Base-by-base conservation (phyloP, 345 rosid species). In the Carallia brachiata region DNA sequence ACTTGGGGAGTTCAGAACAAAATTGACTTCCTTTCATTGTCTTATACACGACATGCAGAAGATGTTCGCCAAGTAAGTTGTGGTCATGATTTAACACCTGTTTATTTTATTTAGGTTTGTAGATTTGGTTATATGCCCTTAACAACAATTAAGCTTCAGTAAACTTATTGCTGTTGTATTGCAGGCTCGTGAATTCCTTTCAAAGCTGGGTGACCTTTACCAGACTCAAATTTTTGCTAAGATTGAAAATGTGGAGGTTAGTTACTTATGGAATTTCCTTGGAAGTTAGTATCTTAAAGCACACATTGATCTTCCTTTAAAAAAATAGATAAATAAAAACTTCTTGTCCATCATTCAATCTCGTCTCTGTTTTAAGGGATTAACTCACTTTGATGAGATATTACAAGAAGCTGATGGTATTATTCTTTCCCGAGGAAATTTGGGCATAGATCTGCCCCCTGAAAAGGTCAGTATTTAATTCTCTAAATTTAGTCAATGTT, bases 401-500 rank as follows among this genome's bases (percentile, higher is more conserved):
- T 89, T 95, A 71, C 91, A 86, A 89, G 99, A 85, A 86, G 97
- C 99, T 62, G 97, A 92, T 80, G 99, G 99, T 9, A 95, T 95
- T 71, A 95, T 95, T 62, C 97, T 95, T 78, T 95, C 99, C 39
- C 93, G 97, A 78, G 99, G 99, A 16, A 95, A 92, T 83, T 82
- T 92, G 90, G 97, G 99, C 34, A 87, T 95, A 36, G 99, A 92
- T 88, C 90, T 95, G 66, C 99, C 99, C 34, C 93, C 99, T 10
- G 99, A 95, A 82, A 95, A 92, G 97, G 97, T 92, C 39, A 61
- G 68, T 70, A n/a, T 80, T 62, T 72, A 48, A 55, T 60, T 53
- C 62, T 36, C 65, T 7, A 40, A 52, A 23, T 47, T 36, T 61
- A 1, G 5, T 44, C 34, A 64, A 48, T 57, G 32, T 44, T 13